A percentile compares a stretch with the other conserved stretches of the same genome.
Conservation (phyloP, 495 filamentous ascomycete genomes). For the Daldinia caldariorum region DNA sequence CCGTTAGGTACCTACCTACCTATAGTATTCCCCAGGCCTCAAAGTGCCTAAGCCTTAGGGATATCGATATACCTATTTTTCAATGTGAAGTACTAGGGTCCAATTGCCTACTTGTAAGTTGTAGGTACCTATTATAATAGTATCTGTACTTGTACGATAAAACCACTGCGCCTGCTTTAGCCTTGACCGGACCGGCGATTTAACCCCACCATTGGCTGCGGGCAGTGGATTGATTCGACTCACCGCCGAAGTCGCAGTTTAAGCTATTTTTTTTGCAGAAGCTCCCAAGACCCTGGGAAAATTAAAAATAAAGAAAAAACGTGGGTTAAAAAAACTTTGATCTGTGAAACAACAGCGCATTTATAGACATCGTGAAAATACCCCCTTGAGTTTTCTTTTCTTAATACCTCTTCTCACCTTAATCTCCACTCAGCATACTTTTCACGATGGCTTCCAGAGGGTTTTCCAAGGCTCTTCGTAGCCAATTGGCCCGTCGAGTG, state of each 20-base stretch:
- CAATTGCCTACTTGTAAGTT: no score
- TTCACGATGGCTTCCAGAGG: slow-evolving; percentile 85
- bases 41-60: not conserved
- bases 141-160: slow-evolving; percentile 22
- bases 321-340: slow-evolving; percentile 20
- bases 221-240: slow-evolving; percentile 32
- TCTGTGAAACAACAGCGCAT: slow-evolving; percentile 8
- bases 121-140: not conserved
- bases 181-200: slow-evolving; percentile 31
- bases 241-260: slow-evolving; percentile 40
- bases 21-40: no score
- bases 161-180: slow-evolving; percentile 17
- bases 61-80: not conserved
- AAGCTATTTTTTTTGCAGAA: slow-evolving; percentile 29
- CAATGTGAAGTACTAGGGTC: no score
- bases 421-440: slow-evolving; percentile 48
- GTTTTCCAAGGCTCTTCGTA: slow-evolving; percentile 83
- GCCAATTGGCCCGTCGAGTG: slow-evolving; percentile 76
- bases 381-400: slow-evolving; percentile 32
- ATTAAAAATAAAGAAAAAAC: slow-evolving; percentile 25
- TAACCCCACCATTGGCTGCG: slow-evolving; percentile 33
- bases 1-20: no score
- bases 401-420: slow-evolving; percentile 38
- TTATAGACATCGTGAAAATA: slow-evolving; percentile 15
- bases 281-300: slow-evolving; percentile 35